phyloP scores from a whole-genome alignment of 2,329 filamentous ascomycete species.

The Colletotrichum coccodes region DNA sequence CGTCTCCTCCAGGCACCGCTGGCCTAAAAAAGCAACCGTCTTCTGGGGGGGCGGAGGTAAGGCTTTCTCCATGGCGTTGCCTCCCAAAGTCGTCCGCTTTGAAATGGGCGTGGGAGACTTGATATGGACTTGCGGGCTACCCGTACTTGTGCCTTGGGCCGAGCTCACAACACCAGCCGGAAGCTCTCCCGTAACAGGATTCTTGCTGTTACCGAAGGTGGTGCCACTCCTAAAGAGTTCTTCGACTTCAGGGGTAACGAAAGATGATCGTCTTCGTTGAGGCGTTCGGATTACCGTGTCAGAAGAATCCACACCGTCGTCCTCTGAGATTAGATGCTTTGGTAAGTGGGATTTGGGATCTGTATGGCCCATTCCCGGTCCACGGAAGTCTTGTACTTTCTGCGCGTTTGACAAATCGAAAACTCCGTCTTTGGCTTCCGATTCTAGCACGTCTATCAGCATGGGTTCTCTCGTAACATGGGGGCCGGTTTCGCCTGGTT shows the following conservation, averaged over 20 bases:
- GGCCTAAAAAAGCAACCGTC: conserved; percentile 36
- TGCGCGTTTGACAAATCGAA: background rate
- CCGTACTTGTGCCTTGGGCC: too few species aligned
- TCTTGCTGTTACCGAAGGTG: background rate
- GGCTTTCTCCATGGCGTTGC: background rate
- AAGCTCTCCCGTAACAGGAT: background rate
- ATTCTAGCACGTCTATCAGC: conserved; percentile 1
- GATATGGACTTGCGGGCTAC: background rate
- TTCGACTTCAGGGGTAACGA: background rate
- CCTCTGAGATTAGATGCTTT: conserved; percentile 16
- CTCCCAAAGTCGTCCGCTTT: background rate
- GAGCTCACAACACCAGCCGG: background rate
- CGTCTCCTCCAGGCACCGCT: background rate
- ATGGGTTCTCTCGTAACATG: background rate
- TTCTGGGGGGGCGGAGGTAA: background rate
- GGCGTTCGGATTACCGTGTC: conserved; percentile 51
- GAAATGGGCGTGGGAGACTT: background rate
- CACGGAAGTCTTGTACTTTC: conserved; percentile 28
- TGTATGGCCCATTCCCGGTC: conserved; percentile 5
- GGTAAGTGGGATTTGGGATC: conserved; percentile 17
- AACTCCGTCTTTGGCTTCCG: background rate
- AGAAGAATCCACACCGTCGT: conserved; percentile 40
- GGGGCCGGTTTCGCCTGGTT: background rate
- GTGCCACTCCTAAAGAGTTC: background rate
- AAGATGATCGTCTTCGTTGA: conserved; percentile 36